Conservation (phyloP, 176 grass and related monocot species). For the Oropetium thomaeum region DNA sequence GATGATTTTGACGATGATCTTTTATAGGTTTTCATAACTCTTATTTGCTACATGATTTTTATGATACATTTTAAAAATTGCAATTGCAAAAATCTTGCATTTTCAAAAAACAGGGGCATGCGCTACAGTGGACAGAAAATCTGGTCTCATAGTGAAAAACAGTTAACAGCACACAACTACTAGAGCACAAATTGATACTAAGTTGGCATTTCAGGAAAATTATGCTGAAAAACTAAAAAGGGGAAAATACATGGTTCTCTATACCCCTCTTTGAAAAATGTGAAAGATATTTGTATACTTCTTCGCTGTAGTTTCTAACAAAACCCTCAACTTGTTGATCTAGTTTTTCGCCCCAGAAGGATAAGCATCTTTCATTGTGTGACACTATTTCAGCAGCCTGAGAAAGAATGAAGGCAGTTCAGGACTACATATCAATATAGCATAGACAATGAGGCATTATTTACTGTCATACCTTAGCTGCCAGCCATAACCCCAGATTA, state of each 20-base stretch:
- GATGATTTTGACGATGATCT: too few species aligned
- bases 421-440: slow-evolving; percentile 4
- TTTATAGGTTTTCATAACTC: too few species aligned
- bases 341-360: slow-evolving; percentile 55
- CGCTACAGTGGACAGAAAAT: too few species aligned
- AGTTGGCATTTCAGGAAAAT: background rate
- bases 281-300: slow-evolving; percentile 43
- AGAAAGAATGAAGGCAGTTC: slow-evolving; percentile 24
- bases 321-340: slow-evolving; percentile 46
- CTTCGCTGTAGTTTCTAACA: slow-evolving; percentile 49
- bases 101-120: too few species aligned
- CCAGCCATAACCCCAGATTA: slow-evolving; percentile 64
- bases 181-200: background rate
- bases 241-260: too few species aligned
- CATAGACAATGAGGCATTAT: background rate
- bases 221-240: background rate
- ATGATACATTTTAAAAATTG: too few species aligned
- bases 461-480: slow-evolving; percentile 47
- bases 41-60: too few species aligned
- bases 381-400: slow-evolving; percentile 74
- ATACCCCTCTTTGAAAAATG: slow-evolving; percentile 38
- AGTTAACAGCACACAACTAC: background rate
- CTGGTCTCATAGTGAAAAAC: background rate
- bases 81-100: too few species aligned
- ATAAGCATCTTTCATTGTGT: slow-evolving; percentile 34